Evolutionary conservation across 768 basidiomycete species (phyloP), one percentile per base, ranked within the genome.

Genomic region (Phlebiopsis gigantea): DNA sequence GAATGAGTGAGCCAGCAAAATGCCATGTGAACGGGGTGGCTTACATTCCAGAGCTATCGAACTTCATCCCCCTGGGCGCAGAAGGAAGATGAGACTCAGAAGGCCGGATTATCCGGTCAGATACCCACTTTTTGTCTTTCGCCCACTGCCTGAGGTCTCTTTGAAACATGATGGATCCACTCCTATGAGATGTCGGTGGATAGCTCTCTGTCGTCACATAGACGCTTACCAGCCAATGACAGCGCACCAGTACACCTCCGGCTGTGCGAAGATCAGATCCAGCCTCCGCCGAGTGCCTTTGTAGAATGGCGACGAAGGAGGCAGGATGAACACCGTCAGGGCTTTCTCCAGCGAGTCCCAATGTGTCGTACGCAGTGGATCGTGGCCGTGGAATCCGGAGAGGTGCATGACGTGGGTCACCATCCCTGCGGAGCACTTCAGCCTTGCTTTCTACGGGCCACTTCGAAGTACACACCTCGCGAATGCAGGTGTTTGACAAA

Each of bases 101-200:
- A 24, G 26, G 24, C 22, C 10, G 39, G n/a, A 4, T 5, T 22
- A 5, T n/a, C n/a, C n/a, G 44, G 25, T 2, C 28, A 42, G 7
- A 41, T n/a, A 56, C 75, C 26, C 61, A 84, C 87, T 71, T 80
- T 61, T 74, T 68, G 43, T 77, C 70, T 64, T 89, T 89, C 1
- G 87, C 87, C 80, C 84, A 88, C 14, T 81, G 71, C 59, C 90
- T 78, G 49, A 97, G 68, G 70, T 96, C 94, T 25, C 92, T 75
- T 69, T 96, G 82, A 66, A 97, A 96, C 84, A 92, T 88, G 59
- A 81, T 91, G 4, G 89, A 93, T 0, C 94, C 93, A 5, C 87
- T 88, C 89, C 89, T 90, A 57, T 21, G 4, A 12, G 5, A 24
- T 21, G 8, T 50, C 4, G 31, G 48, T 5, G n/a, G n/a, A n/a